Base-by-base conservation (phyloP, 306 rosid genomes). In the Amphicarpaea edgeworthii region DNA sequence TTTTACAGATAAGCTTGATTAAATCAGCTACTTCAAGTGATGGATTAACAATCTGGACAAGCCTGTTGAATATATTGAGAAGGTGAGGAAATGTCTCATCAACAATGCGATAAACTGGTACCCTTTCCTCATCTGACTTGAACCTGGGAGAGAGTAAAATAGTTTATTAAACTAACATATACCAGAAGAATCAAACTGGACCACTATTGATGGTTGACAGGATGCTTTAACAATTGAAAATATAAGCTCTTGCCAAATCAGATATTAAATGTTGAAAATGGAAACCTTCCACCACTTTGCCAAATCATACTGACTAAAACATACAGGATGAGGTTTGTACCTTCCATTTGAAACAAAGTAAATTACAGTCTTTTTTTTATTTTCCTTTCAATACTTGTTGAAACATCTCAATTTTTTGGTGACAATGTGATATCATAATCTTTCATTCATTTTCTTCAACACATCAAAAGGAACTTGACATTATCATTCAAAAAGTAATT, bases 1-100 rank as follows among this genome's bases (percentile, higher is more conserved):
- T 95, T 92, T 95, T 95, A 81, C 99, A 96, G 83, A 92, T 96
- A 78, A 92, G 92, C 88, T 96, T 92, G 88, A 96, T 96, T 57
- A 90, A 82, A 62, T 96, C 99, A 38, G 98, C 97, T 53, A 96
- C 85, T 84, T 96, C 99, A 70, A 90, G 83, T 62, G 97, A 76
- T 59, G 98, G 97, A 81, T 88, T 90, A 78, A 74, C 87, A 81
- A 90, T 89, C 87, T 92, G 98, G 60, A 85, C 89, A 59, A 96
- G 99, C 87, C 88, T 70, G 66, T 75, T 89, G 70, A 92, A 96
- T 75, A 96, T 92, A 79, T 80, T 86, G 63, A 96, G 99, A 73
- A 96, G 90, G 78, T 85, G 86, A 19, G 98, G 96, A 84, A 96
- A 96, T 40, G 98, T 96, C 79, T 96, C 98, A 20, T 96, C 98